A percentile compares a stretch with the other conserved stretches of the same genome.
These are phyloP conservation scores for Phytophthora ramorum DNA, from an alignment of 352 stramenopile genomes.

Conservation along the genomic window DNA sequence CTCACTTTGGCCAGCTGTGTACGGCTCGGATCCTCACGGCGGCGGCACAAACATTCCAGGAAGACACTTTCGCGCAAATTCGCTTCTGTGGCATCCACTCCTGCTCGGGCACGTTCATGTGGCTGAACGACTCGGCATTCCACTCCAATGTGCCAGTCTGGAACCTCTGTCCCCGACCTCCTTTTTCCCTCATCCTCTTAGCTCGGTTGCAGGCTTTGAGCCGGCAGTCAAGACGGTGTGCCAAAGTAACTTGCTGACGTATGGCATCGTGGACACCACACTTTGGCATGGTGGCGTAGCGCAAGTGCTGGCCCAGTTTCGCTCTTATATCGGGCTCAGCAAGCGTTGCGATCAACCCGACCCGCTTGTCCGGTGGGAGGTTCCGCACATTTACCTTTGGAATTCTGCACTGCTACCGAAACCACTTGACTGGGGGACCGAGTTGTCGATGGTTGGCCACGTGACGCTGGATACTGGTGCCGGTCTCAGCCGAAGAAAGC, in stretches of 20 bases:
- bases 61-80: slow-evolving; percentile 42
- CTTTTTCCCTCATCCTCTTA: slow-evolving; percentile 42
- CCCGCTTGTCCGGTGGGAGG: slow-evolving; percentile 35
- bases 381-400: slow-evolving; percentile 54
- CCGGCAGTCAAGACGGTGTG: slow-evolving; percentile 31
- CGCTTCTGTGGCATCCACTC: slow-evolving; percentile 42
- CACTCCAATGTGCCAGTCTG: slow-evolving; percentile 43
- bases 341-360: slow-evolving; percentile 22
- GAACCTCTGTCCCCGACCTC: slow-evolving; percentile 42
- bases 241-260: slow-evolving; percentile 37
- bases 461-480: slow-evolving; percentile 22
- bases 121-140: slow-evolving; percentile 49
- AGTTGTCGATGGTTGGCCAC: slow-evolving; percentile 43
- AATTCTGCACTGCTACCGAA: slow-evolving; percentile 41
- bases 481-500: slow-evolving; percentile 17
- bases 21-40: slow-evolving; percentile 41
- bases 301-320: slow-evolving; percentile 44
- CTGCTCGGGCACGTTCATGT: slow-evolving; percentile 47
- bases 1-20: slow-evolving; percentile 40
- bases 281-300: slow-evolving; percentile 37
- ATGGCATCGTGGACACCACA: slow-evolving; percentile 26
- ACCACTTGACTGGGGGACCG: slow-evolving; percentile 48
- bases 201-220: slow-evolving; percentile 10
- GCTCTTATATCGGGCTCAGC: slow-evolving; percentile 36
- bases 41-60: slow-evolving; percentile 24